Evolutionary conservation across 306 rosid genomes (phyloP), one percentile per base, ranked within the genome.

Genomic region (Pterocarpus macrocarpus): DNA sequence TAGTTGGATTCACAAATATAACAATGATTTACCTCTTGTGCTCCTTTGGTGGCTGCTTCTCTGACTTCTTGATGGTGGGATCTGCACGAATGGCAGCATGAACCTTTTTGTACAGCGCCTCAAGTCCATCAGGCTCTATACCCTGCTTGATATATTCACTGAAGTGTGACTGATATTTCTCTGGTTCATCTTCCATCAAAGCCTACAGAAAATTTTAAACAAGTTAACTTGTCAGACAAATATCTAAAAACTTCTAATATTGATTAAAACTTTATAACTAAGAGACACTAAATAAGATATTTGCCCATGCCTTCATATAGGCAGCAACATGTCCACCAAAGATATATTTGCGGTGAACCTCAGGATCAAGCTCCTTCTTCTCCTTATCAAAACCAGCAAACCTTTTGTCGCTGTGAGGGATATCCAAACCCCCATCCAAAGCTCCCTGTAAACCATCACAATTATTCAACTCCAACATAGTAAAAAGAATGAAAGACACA

Each of bases 51-150:
- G 90, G 90, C 64, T 86, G 86, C 80, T 92, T 92, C 63, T 66
- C 88, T 5, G 90, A 70, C 44, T 87, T 90, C 88, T 88, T 92
- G 2, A 14, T 0, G 0, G 67, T 0, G 6, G 98, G 97, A 71
- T 89, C 88, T 0, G 95, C 90, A 2, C 97, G 94, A 45, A 95
- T 95, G 49, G 97, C 92, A 0, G 97, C 95, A 80, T 95, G 97
- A 50, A 92, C 97, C 71, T 87, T 92, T 86, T 91, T 92, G 87
- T 90, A 95, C 70, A 92, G 11, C n/a, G 52, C 94, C 69, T 90
- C 97, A 2, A 92, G 17, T 28, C 86, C 80, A 43, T 92, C 98
- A 0, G 95, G 59, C 34, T 87, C 94, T 2, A 89, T 64, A 28
- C 91, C 94, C 14, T 16, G 84, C 85, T 92, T 92, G 68, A 90